Percentiles rank a stretch among this genome's conserved stretches.
These are phyloP conservation scores for Eucalyptus brandiana DNA, from an alignment of 345 rosid genomes.

Conservation along the genomic window DNA sequence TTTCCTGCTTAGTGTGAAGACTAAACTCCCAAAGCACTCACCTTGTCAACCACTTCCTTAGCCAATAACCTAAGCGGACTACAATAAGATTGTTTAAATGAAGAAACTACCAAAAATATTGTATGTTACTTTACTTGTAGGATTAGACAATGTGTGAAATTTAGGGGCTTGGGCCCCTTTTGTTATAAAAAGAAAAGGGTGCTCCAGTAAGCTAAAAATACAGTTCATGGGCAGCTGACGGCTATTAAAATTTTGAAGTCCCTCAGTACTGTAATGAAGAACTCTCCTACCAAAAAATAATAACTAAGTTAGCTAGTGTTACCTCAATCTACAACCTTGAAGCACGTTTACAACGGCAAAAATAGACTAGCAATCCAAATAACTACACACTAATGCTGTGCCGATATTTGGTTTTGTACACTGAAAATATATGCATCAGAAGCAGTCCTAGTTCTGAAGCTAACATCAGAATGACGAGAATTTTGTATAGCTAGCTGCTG, in stretches of 20 bases:
- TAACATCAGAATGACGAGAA: no score
- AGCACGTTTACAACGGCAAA: no score
- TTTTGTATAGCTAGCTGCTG: accelerated
- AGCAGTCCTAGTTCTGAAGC: no score
- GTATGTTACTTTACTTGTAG: not conserved
- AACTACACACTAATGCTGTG: no score
- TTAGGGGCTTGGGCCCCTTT: not conserved
- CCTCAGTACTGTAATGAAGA: no score
- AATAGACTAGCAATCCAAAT: no score
- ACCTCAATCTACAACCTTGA: no score
- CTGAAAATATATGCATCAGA: no score
- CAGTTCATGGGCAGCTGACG: not conserved
- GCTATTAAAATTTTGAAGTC: not conserved
- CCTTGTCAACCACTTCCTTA: constrained; percentile 98
- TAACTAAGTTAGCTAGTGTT: no score
- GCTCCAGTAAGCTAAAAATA: not conserved
- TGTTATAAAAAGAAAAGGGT: not conserved
- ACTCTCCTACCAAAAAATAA: no score
- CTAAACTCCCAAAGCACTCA: constrained; percentile 75
- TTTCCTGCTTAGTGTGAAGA: constrained; percentile 84
- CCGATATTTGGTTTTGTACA: no score
- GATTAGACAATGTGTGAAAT: not conserved
- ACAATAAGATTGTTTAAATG: constrained; percentile 30
- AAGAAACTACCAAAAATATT: not conserved
- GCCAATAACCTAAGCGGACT: constrained; percentile 93